Conservation (phyloP, 2,329 filamentous ascomycete species). For the Tolypocladium paradoxum region DNA sequence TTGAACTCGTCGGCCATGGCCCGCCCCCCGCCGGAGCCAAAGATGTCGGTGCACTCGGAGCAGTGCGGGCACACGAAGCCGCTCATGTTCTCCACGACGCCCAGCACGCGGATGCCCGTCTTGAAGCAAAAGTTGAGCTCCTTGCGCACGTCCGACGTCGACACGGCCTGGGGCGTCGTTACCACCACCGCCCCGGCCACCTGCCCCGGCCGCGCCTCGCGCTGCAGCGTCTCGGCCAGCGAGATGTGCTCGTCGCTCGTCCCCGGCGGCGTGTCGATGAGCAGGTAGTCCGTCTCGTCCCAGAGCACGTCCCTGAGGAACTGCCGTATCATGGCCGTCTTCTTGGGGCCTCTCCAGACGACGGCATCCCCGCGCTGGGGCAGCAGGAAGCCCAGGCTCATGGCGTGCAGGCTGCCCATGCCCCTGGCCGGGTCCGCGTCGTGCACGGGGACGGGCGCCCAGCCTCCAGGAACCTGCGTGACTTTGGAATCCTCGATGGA, state of each 20-base stretch:
- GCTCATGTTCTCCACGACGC: constrained; percentile 95
- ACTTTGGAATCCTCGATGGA: constrained; percentile 84
- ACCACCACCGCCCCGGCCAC: constrained; percentile 86
- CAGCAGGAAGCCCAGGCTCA: constrained; percentile 89
- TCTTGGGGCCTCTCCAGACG: constrained; percentile 96
- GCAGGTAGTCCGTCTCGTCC: constrained; percentile 77
- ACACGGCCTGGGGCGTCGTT: constrained; percentile 90
- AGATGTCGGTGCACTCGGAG: constrained; percentile 84
- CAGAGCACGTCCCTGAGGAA: constrained; percentile 89
- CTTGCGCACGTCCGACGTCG: constrained; percentile 87
- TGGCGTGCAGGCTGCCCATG: constrained; percentile 62
- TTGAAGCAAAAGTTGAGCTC: constrained; percentile 90
- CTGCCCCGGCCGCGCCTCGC: constrained; percentile 51
- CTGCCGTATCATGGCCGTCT: constrained; percentile 97
- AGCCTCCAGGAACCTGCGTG: constrained; percentile 80
- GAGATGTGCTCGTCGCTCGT: constrained; percentile 97
- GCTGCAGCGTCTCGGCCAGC: constrained; percentile 73
- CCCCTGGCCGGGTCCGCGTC: constrained; percentile 38
- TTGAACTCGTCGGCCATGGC: constrained; percentile 80
- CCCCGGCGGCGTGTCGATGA: constrained; percentile 92
- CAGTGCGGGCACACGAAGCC: constrained; percentile 76
- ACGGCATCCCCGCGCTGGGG: constrained; percentile 78
- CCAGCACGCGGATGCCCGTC: constrained; percentile 67
- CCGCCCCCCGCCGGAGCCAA: constrained; percentile 80
- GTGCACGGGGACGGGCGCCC: constrained; percentile 83